Percentiles rank a stretch among this genome's conserved stretches.
These are phyloP conservation scores for Brettanomyces sp. DNA, from an alignment of 805 yeast genomes.

Conservation along the genomic window DNA sequence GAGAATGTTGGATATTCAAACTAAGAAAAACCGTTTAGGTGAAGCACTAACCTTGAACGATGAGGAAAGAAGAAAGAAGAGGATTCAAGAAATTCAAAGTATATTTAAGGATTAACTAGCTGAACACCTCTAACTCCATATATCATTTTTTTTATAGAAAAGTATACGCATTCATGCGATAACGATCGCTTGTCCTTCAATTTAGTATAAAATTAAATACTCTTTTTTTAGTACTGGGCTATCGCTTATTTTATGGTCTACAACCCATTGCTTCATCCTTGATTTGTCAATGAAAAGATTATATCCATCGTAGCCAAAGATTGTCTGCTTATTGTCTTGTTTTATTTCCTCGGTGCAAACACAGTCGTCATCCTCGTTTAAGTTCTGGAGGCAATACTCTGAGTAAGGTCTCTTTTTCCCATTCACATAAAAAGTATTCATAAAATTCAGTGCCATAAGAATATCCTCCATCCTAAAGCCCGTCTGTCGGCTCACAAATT, in stretches of 20 bases:
- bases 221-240: slow-evolving; percentile 10
- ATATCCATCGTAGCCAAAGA: slow-evolving; percentile 16
- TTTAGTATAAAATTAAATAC: slow-evolving; percentile 18
- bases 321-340: slow-evolving; percentile 3
- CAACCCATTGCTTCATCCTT: slow-evolving; percentile 21
- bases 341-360: not conserved
- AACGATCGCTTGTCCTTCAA: not conserved
- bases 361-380: slow-evolving; percentile 1
- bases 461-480: slow-evolving; percentile 61
- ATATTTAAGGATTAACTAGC: slow-evolving; percentile 39
- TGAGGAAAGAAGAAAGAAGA: slow-evolving; percentile 59
- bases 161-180: not conserved
- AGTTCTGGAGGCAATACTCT: slow-evolving; percentile 20
- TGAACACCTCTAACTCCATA: too few species aligned
- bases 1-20: slow-evolving; percentile 81
- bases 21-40: slow-evolving; percentile 71
- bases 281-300: slow-evolving; percentile 16
- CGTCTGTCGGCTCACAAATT: slow-evolving; percentile 43
- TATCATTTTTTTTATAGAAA: not conserved
- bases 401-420: slow-evolving; percentile 16
- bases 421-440: slow-evolving; percentile 33
- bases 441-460: slow-evolving; percentile 45
- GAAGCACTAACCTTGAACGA: slow-evolving; percentile 70
- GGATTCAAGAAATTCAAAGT: slow-evolving; percentile 66
- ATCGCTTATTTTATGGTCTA: slow-evolving; percentile 13